phyloP scores from a whole-genome alignment of 805 yeast genomes.

The Danielozyma ontarioensis region DNA sequence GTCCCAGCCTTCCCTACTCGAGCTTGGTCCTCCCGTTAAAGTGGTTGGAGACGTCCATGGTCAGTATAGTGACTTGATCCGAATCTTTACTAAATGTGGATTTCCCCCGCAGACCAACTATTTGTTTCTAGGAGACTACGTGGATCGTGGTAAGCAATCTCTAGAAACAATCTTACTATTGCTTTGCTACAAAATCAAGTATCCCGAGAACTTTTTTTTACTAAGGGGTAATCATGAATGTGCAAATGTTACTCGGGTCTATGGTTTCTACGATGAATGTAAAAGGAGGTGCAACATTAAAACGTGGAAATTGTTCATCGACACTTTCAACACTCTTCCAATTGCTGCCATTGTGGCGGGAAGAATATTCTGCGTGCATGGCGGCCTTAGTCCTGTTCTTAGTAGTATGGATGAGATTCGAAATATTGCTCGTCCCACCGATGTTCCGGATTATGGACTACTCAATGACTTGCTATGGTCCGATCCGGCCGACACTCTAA shows the following conservation, averaged over 20 bases:
- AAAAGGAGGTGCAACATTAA: conserved; percentile 88
- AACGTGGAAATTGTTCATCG: conserved; percentile 90
- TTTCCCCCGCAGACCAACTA: conserved; percentile 94
- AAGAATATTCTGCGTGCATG: conserved; percentile 88
- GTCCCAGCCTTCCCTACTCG: conserved; percentile 85
- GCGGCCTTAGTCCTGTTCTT: conserved; percentile 74
- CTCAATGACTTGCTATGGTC: conserved; percentile 78
- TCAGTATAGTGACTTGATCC: conserved; percentile 84
- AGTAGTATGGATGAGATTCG: conserved; percentile 71
- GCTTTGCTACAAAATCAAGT: conserved; percentile 90
- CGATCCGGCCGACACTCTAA: conserved; percentile 77
- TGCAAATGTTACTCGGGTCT: conserved; percentile 93
- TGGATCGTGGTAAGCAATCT: conserved; percentile 95
- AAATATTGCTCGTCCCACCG: conserved; percentile 74
- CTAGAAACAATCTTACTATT: conserved; percentile 84
- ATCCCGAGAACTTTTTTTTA: conserved; percentile 92
- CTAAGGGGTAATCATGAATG: conserved; percentile 96
- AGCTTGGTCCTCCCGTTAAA: conserved; percentile 80
- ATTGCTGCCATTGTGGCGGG: conserved; percentile 94
- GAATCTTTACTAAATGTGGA: conserved; percentile 93
- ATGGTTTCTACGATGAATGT: conserved; percentile 98
- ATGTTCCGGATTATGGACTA: conserved; percentile 79
- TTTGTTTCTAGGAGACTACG: conserved; percentile 92
- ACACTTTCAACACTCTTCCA: conserved; percentile 92
- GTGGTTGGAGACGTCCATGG: conserved; percentile 96